Conservation (phyloP, 805 yeast species). For the Candida michaelii region DNA sequence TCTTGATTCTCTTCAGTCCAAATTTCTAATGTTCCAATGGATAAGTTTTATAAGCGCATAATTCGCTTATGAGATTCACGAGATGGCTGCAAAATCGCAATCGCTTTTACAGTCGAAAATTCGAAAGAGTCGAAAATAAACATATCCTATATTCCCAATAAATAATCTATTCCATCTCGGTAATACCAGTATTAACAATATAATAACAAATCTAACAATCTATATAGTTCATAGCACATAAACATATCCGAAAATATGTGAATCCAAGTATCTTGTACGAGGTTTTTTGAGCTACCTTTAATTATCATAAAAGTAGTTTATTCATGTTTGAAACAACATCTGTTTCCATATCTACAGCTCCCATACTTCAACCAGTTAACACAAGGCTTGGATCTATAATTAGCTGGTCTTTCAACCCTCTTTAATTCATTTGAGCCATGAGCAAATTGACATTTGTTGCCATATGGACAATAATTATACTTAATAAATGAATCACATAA, state of each 20-base stretch:
- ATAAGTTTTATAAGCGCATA: too few species aligned
- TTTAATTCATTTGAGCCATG: slow-evolving; percentile 83
- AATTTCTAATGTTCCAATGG: too few species aligned
- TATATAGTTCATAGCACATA: slow-evolving; percentile 3
- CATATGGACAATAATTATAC: slow-evolving; percentile 77
- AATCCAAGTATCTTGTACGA: too few species aligned
- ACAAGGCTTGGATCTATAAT: slow-evolving; percentile 91
- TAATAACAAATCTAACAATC: background rate
- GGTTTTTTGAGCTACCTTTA: too few species aligned
- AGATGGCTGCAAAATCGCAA: too few species aligned
- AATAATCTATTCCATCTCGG: slow-evolving; percentile 5
- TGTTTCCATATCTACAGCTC: slow-evolving; percentile 80
- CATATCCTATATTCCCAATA: slow-evolving; percentile 3
- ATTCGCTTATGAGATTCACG: too few species aligned
- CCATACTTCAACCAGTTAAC: slow-evolving; percentile 84
- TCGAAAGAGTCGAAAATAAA: background rate
- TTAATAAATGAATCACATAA: slow-evolving; percentile 76
- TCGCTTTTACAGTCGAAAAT: too few species aligned
- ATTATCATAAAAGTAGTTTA: background rate
- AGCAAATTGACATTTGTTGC: slow-evolving; percentile 90
- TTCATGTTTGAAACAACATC: slow-evolving; percentile 85
- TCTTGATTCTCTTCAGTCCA: too few species aligned
- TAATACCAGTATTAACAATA: slow-evolving; percentile 8
- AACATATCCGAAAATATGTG: background rate
- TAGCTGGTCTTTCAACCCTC: slow-evolving; percentile 67